These are phyloP conservation scores for Knufia petricola DNA, from an alignment of 2,329 filamentous ascomycete genomes.

Conservation along the genomic window DNA sequence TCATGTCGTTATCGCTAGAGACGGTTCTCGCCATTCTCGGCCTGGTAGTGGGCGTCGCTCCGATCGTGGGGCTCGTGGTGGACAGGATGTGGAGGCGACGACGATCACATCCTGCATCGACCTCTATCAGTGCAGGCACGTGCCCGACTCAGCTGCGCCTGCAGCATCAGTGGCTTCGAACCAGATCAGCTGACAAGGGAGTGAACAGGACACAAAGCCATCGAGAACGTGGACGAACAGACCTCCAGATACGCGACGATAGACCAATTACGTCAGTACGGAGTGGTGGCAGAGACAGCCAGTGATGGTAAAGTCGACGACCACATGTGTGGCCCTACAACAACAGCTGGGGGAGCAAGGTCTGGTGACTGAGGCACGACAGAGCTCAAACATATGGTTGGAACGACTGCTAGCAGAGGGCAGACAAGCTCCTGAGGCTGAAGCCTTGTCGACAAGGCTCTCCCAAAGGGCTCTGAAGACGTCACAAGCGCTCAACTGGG, in stretches of 20 bases:
- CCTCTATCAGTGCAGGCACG: not conserved
- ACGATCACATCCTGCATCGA: not conserved
- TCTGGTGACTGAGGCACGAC: not conserved
- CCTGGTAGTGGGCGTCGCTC: too few relatives aligned
- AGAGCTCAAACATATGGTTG: constrained; percentile 1
- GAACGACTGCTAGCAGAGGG: not conserved
- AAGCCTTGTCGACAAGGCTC: constrained; percentile 2
- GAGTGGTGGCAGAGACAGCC: too few relatives aligned
- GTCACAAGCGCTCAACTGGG: not conserved
- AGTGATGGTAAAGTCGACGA: too few relatives aligned
- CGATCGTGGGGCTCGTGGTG: too few relatives aligned
- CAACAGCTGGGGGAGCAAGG: not conserved
- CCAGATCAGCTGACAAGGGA: not conserved
- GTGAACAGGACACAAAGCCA: not conserved
- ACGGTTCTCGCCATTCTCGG: too few relatives aligned
- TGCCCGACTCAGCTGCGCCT: not conserved
- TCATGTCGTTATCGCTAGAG: too few relatives aligned
- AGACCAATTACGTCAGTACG: too few relatives aligned
- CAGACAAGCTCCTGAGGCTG: constrained; percentile 1
- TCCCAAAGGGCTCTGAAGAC: not conserved
- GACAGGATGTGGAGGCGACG: not conserved
- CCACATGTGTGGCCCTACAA: not conserved
- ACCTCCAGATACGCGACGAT: too few relatives aligned
- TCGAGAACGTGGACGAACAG: too few relatives aligned
- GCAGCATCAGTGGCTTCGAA: not conserved